phyloP scores from a whole-genome alignment of 768 basidiomycete genomes.

The Podaxis sp. region DNA sequence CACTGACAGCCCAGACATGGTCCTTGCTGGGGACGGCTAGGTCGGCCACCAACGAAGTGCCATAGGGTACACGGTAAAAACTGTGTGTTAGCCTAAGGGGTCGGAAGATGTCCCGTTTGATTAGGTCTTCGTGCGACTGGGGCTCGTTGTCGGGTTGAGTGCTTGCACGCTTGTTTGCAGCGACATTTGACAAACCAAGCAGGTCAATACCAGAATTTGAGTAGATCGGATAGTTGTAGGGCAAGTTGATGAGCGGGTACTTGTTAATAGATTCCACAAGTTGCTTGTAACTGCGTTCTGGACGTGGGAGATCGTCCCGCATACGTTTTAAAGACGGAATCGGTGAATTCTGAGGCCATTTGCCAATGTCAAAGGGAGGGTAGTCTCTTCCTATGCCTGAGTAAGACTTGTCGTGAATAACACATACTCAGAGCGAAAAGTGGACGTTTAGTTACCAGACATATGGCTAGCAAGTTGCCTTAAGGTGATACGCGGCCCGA shows the following conservation, averaged over 20 bases:
- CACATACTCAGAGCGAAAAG: background rate
- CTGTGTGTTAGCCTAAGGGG: constrained; percentile 45
- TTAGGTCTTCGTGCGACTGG: constrained; percentile 39
- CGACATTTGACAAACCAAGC: constrained; percentile 62
- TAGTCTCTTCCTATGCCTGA: constrained; percentile 38
- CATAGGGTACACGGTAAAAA: constrained; percentile 40
- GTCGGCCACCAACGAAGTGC: constrained; percentile 27
- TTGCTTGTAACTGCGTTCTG: constrained; percentile 23
- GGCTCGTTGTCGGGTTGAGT: constrained; percentile 24
- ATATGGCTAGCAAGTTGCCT: constrained; percentile 44
- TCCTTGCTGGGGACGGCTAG: constrained; percentile 40
- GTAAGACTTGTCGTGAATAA: background rate
- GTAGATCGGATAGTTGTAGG: constrained; percentile 61
- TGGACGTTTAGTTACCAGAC: constrained; percentile 24
- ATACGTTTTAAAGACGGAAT: constrained; percentile 20
- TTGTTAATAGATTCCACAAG: constrained; percentile 36
- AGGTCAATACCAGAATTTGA: constrained; percentile 78
- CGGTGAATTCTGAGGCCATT: constrained; percentile 38
- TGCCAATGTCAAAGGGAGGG: constrained; percentile 28
- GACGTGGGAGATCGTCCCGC: constrained; percentile 28
- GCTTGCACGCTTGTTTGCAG: constrained; percentile 46
- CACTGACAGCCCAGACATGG: constrained; percentile 34
- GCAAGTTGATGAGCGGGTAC: constrained; percentile 40
- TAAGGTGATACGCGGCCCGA: constrained; percentile 33
- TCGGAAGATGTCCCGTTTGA: constrained; percentile 49